Evolutionary conservation across 495 filamentous ascomycete species (phyloP), one percentile per base, ranked within the genome.

Genomic region (Penicillium subrubescens): DNA sequence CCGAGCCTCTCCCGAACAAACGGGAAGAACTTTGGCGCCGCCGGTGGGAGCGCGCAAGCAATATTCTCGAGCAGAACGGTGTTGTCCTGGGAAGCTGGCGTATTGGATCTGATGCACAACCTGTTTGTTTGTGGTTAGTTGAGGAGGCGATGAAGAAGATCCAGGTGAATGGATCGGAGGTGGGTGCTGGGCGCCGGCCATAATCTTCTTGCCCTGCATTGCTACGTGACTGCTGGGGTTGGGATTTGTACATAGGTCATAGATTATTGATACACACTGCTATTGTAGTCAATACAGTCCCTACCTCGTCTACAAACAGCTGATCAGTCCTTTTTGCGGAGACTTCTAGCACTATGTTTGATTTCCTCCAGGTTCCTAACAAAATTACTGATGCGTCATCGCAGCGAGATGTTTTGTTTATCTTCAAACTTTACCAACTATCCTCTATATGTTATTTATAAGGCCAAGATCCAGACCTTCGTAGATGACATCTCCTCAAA

Each of bases 21-120:
- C 92, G 93, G 37, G 84, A 96, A 59, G 89, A 93, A 53, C 71
- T 96, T 25, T 99, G 96, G 96, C 78, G 83, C 59, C 84, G 89
- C 60, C 80, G 96, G 55, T 91, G 93, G 87, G 87, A 85, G 63
- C 79, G 87, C 8, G 95, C 96, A 1, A 87, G 90, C 60, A 83
- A 89, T 34, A 77, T 89, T 8, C 82, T 98, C 10, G 86, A 86
- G 5, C 72, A 82, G 0, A 79, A 86, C 56, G 91, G 90, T 2
- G 92, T 98, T 0, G 76, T 87, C 64, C 75, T 99, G 61, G 86
- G 90, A 62, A 94, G 86, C 62, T 99, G 95, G 95, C 84, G 92
- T 48, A 86, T 86, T 6, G 95, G 95, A 1, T 82, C 81, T n/a
- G 95, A 98, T 83, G 90, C 91, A 6, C 77, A 86, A 67, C 82